Evolutionary conservation across 106 monocot species (phyloP), one percentile per base, ranked within the genome.

Genomic region (Dendrobium catenatum): DNA sequence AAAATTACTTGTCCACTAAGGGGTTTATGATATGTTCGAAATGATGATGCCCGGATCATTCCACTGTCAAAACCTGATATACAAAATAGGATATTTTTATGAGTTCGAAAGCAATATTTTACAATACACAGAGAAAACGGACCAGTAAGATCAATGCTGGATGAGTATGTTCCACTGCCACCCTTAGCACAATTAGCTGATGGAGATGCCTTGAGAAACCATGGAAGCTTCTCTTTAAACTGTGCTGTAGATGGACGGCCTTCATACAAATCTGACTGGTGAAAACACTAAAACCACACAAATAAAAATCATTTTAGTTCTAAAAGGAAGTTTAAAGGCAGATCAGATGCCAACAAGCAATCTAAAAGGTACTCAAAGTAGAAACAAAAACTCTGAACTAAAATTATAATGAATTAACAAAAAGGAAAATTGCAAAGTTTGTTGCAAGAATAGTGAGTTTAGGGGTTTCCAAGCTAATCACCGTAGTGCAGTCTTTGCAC

Each of bases 131-230:
- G 74, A n/a, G 20, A 43, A 20, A 43, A 20, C 43, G 74, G 7
- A 95, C 98, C 98, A 81, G 54, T 93, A 40, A 99, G 89, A 83
- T 99, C 87, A 55, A 99, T 85, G 81, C 87, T 99, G 61, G 87
- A 93, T n/a, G 93, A 88, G 79, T 99, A 99, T 46, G 95, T 91
- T 86, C 98, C 98, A 88, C 89, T 87, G 24, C 98, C 98, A 73
- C 98, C 95, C 85, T 99, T 99, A 10, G 98, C 93, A 91, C 98
- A 99, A 85, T 95, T 85, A 73, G 88, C 78, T 72, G 98, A 99
- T 46, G 98, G 98, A 54, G 93, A 82, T 77, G 98, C 92, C 83
- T 93, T 84, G 41, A 99, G 93, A 93, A 99, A 99, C 98, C 98
- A 99, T 41, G 98, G 98, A 79, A 99, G 90, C 73, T 91, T 99